phyloP scores from a whole-genome alignment of 139 green algal species.

The Microglena sp. region DNA sequence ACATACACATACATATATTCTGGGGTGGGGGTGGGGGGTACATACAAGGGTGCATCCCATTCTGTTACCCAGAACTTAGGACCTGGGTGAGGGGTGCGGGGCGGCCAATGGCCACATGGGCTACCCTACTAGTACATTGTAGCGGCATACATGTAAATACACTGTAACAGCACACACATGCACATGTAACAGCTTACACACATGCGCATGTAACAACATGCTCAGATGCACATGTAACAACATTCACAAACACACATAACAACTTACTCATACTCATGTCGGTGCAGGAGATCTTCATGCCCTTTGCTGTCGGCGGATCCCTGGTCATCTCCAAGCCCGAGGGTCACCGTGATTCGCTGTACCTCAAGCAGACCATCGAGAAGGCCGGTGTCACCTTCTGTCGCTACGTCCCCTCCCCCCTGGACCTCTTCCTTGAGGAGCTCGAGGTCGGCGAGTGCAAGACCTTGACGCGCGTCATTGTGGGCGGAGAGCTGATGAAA shows the following conservation, averaged over 20 bases:
- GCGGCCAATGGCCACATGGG: too few relatives aligned
- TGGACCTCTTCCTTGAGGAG: not conserved
- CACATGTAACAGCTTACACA: not conserved
- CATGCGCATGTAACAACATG: not conserved
- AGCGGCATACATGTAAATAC: slow-evolving; percentile 2
- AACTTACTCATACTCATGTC: not conserved
- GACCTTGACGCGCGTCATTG: not conserved
- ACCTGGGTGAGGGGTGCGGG: too few relatives aligned
- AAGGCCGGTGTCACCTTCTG: slow-evolving; percentile 9
- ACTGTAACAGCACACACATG: not conserved
- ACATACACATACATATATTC: too few relatives aligned
- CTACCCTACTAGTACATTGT: too few relatives aligned
- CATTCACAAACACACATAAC: not conserved
- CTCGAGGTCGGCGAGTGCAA: not conserved
- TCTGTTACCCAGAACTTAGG: too few relatives aligned
- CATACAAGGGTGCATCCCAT: too few relatives aligned
- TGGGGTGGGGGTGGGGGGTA: too few relatives aligned
- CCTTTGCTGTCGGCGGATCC: too few relatives aligned
- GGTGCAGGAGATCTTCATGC: slow-evolving; percentile 13
- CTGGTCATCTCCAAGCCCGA: not conserved
- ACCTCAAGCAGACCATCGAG: slow-evolving; percentile 11
- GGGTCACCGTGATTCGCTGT: slow-evolving; percentile 15
- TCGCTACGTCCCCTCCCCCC: not conserved
- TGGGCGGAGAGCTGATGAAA: slow-evolving; percentile 13
- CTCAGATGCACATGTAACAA: not conserved